Conservation (phyloP, 441 rosid species). For the Brassica hybrid region DNA sequence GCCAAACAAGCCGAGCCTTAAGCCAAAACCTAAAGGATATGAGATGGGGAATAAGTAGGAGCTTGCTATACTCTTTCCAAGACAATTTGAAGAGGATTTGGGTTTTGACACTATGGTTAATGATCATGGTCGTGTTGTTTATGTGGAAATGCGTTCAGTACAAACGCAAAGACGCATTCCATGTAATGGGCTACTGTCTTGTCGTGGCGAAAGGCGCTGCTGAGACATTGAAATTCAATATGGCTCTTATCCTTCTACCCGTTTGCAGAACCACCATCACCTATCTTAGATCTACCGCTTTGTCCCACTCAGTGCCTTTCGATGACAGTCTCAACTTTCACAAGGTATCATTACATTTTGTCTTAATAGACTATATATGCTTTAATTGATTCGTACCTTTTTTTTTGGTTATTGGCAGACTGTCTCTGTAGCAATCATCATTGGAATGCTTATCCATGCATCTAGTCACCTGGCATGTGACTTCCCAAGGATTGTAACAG, state of each 20-base stretch:
- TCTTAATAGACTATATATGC: constrained; percentile 6
- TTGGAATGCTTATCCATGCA: constrained; percentile 58
- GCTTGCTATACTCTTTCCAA: constrained; percentile 53
- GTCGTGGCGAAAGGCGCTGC: constrained; percentile 73
- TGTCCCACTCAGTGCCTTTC: constrained; percentile 64
- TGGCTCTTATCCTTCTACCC: constrained; percentile 73
- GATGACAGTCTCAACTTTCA: constrained; percentile 71
- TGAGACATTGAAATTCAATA: constrained; percentile 73
- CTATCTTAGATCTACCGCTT: constrained; percentile 63
- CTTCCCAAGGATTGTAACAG: constrained; percentile 56
- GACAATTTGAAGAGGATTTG: constrained; percentile 71
- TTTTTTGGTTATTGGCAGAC: constrained; percentile 47
- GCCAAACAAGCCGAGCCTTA: constrained; percentile 71
- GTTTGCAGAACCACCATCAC: constrained; percentile 73
- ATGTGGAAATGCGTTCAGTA: constrained; percentile 64
- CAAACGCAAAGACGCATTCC: constrained; percentile 53
- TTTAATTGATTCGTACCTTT: background rate
- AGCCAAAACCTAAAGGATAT: constrained; percentile 67
- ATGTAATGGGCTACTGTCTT: constrained; percentile 73
- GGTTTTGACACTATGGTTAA: constrained; percentile 62
- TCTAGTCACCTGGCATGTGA: constrained; percentile 68
- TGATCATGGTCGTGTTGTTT: constrained; percentile 59
- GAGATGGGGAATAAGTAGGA: constrained; percentile 52
- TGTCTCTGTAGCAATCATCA: constrained; percentile 65
- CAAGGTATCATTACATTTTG: constrained; percentile 47